These are phyloP conservation scores for Beauveria bassiana DNA, from an alignment of 2,329 filamentous ascomycete species.

Conservation along the genomic window DNA sequence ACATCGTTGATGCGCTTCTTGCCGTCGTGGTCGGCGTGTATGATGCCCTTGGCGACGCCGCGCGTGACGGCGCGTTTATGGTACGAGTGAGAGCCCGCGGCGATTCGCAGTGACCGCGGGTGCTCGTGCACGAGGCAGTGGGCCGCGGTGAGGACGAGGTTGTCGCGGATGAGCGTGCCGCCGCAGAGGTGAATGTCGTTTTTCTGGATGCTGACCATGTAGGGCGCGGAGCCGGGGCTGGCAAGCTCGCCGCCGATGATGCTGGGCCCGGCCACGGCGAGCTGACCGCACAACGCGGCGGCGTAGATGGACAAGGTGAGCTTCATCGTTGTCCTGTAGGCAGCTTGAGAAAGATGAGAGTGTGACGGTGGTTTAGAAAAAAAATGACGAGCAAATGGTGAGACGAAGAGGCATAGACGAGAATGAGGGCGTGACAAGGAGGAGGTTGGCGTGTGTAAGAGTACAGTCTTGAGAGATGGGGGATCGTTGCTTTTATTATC, in stretches of 20 bases:
- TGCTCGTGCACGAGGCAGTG: neutral
- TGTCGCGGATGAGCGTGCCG: neutral
- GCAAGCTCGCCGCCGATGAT: constrained; percentile 4
- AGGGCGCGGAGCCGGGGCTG: neutral
- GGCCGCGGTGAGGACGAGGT: neutral
- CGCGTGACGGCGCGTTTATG: neutral
- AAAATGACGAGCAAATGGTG: no score
- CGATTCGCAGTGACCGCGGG: neutral
- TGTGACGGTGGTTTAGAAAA: no score
- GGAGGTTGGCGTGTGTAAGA: no score
- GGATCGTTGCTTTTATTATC: no score
- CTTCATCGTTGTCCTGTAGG: neutral
- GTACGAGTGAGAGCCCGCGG: neutral
- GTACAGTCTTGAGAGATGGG: no score
- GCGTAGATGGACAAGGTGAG: neutral
- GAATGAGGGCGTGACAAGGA: no score
- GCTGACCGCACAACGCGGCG: neutral
- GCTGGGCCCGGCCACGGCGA: neutral
- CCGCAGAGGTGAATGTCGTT: neutral
- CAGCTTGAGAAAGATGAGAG: no score
- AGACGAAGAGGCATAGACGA: no score
- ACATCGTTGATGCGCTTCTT: neutral
- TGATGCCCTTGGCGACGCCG: neutral
- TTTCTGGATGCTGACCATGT: neutral
- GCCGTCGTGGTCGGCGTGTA: neutral